Conservation (phyloP, 495 filamentous ascomycete genomes). For the Penicillium ochrochloron region DNA sequence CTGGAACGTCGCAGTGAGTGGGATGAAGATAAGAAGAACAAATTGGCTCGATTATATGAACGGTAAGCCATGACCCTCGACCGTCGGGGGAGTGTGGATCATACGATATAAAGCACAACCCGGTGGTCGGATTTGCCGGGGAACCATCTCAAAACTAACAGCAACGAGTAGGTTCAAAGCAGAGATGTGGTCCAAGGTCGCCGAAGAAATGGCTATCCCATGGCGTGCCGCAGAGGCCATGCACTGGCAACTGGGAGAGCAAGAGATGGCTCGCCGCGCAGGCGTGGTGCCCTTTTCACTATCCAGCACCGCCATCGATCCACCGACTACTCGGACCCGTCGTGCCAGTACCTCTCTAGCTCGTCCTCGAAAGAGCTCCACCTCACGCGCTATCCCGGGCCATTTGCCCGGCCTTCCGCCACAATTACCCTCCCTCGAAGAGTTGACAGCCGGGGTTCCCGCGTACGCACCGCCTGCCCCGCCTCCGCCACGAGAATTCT, state of each 20-base stretch:
- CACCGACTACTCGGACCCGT: conserved; percentile 50
- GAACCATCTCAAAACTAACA: conserved; percentile 15
- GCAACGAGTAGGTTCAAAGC: conserved; percentile 75
- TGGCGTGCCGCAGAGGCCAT: conserved; percentile 96
- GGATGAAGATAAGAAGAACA: conserved; percentile 98
- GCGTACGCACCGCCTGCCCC: conserved; percentile 49
- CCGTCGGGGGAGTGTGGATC: neutral
- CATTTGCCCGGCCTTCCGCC: conserved; percentile 38
- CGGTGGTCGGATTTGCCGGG: neutral
- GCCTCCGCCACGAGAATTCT: conserved; percentile 44
- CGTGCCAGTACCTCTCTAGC: conserved; percentile 52
- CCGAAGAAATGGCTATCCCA: conserved; percentile 92
- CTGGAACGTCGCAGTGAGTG: conserved; percentile 87
- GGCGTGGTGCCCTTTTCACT: conserved; percentile 80
- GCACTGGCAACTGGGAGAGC: conserved; percentile 96
- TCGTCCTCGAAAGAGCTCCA: conserved; percentile 48
- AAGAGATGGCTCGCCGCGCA: conserved; percentile 90
- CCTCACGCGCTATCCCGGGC: conserved; percentile 42
- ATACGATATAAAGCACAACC: neutral
- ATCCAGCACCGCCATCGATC: conserved; percentile 63
- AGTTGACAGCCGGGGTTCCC: conserved; percentile 52
- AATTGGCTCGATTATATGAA: conserved; percentile 90
- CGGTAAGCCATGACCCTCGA: conserved; percentile 61
- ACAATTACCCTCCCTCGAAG: conserved; percentile 51
- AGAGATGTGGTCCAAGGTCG: conserved; percentile 95